Evolutionary conservation across 192 early-diverging fungal genomes (phyloP), one percentile per base, ranked within the genome.

Genomic region (Coemansia sp.): DNA sequence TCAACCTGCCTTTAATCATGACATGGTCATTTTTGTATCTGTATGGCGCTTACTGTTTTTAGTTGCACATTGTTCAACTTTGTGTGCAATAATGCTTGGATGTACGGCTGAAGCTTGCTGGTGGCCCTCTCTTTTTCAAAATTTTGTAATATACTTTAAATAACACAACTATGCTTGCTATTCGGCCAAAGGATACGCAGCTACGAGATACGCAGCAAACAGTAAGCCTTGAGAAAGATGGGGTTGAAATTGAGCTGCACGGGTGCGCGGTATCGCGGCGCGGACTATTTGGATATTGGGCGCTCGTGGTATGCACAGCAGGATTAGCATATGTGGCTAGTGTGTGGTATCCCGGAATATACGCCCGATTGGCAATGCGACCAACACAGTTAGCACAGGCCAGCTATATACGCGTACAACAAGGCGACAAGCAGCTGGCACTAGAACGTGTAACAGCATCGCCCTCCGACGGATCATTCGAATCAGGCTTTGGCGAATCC

Each of bases 301-400:
- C 31, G 3, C 60, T 74, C 14, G 68, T 68, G 26, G 52, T 52
- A 7, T 65, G 42, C 17, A 68, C 68, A 0, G 71, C 49, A 6
- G 77, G 77, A 7, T 11, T 61, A 1, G 36, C 71, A 3, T 68
- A 68, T 44, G 44, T 80, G 0, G 9, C 67, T 3, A 55, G 63
- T 15, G 51, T 36, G 15, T 80, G 77, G 77, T 59, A 66, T 23
- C 61, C 66, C 17, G 44, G 36, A 3, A 44, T 74, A 11, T 71
- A 66, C 14, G 38, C 66, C 17, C 20, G 59, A 42, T 0, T 74
- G 21, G 37, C 65, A 24, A 31, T 68, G 10, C 51, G 21, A n/a
- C 40, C 54, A 9, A 28, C 36, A 0, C 21, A 38, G 5, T 38
- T 80, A 21, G 50, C 37, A 5, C 20, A 6, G 1, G 71, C 77